phyloP scores from a whole-genome alignment of 2,329 filamentous ascomycete species.

The Fusarium gaditjirri region DNA sequence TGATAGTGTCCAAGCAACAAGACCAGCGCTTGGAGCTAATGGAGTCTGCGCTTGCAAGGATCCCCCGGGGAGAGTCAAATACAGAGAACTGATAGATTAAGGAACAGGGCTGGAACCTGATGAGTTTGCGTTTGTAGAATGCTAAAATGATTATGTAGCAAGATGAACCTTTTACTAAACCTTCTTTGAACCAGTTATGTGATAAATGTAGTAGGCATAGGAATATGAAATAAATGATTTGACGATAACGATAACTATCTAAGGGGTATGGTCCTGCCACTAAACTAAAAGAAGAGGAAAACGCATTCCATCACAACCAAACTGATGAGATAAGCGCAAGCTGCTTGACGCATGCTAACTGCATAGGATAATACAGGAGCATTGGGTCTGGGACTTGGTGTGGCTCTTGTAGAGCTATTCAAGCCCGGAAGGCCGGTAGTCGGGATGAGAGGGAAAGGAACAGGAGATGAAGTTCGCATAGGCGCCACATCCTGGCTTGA shows the following conservation, averaged over 20 bases:
- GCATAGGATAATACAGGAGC: neutral
- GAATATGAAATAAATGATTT: neutral
- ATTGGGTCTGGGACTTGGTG: neutral
- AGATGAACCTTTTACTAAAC: neutral
- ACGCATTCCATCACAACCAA: neutral
- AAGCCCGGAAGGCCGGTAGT: neutral
- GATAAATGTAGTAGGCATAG: neutral
- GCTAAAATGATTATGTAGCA: neutral
- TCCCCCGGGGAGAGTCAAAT: neutral
- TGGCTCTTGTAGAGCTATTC: neutral
- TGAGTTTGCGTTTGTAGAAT: neutral
- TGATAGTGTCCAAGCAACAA: neutral
- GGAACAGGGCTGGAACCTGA: neutral
- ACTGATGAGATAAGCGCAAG: neutral
- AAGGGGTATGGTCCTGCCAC: neutral
- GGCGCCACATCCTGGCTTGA: neutral
- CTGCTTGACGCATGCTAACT: neutral
- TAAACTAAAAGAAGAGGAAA: neutral
- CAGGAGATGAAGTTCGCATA: neutral
- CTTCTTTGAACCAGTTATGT: neutral
- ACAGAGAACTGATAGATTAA: neutral
- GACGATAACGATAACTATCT: neutral
- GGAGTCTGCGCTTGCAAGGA: neutral
- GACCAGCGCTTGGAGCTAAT: neutral
- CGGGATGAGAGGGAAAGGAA: neutral